Evolutionary conservation across 768 basidiomycete genomes (phyloP), one percentile per base, ranked within the genome.

Genomic region (Mycena crocata): DNA sequence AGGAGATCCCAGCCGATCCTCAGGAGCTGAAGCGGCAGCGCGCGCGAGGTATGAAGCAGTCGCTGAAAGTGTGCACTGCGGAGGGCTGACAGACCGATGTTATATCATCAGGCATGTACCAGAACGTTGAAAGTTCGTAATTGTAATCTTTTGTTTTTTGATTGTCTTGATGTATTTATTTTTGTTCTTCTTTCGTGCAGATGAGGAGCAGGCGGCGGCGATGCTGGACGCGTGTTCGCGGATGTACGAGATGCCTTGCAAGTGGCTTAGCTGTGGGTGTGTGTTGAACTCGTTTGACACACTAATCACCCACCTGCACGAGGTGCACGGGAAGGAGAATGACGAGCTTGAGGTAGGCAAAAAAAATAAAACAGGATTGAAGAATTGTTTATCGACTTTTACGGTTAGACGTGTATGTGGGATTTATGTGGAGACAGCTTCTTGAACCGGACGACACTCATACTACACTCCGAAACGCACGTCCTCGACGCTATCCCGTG

Each of bases 201-300:
- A 85, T 69, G 76, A 75, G 42, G 76, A 68, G 67, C 86, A 87
- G 71, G 80, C 76, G 58, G 75, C 81, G 45, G 82, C 84, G 35
- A 77, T 89, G 65, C 73, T 80, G 57, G 73, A 86, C 62, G 83
- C 89, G 58, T 85, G 81, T 63, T 80, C 82, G 10, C 80, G 86
- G 65, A 66, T 90, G 57, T 79, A 79, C 57, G 80, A 81, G 66
- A 74, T 80, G 46, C 78, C 75, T 14, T 93, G 91, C 76, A 82
- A 80, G 73, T 93, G 91, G 91, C 77, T 75, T 60, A 80, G 80
- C 30, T 93, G 92, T 75, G 81, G 80, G 63, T 80, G 79, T 44
- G 69, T 87, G 17, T 71, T 91, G 67, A 90, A 89, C 71, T 88
- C 88, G 48, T 77, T 79, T 8, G 78, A 83, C 45, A 82, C 78